Evolutionary conservation across 2,329 filamentous ascomycete genomes (phyloP).

Genomic region (Diaporthe capsici): DNA sequence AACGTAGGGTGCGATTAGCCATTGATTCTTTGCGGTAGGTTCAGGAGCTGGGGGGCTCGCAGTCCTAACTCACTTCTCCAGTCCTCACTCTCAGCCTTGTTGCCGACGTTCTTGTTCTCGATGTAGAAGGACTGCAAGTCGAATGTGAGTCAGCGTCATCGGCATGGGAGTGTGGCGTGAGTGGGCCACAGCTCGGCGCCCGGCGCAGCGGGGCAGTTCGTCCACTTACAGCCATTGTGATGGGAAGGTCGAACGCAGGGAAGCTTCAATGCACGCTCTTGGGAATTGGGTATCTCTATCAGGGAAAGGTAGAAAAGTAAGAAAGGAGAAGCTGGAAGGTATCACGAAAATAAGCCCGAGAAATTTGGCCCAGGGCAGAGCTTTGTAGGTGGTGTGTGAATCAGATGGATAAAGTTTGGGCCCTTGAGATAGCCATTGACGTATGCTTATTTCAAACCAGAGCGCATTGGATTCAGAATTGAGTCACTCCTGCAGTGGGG

Average conservation of each 20-base stretch:
- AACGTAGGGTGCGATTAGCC: slow-evolving; percentile 45
- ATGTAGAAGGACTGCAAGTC: slow-evolving; percentile 74
- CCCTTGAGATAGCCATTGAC: slow-evolving; percentile 33
- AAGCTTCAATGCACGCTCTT: slow-evolving; percentile 25
- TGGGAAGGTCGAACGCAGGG: slow-evolving; percentile 24
- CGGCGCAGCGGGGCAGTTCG: slow-evolving; percentile 3
- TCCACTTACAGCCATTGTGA: slow-evolving; percentile 54
- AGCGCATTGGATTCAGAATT: slow-evolving; percentile 17
- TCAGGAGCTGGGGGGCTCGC: slow-evolving; percentile 34
- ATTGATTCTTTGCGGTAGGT: slow-evolving; percentile 14
- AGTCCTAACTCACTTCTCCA: slow-evolving; percentile 78
- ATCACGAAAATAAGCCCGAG: neutral
- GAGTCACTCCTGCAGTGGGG: slow-evolving; percentile 18
- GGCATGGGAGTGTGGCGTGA: neutral
- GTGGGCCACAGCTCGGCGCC: slow-evolving; percentile 22
- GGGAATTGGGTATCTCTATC: slow-evolving; percentile 10
- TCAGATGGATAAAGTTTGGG: slow-evolving; percentile 30
- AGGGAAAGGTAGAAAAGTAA: neutral
- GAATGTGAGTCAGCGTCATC: slow-evolving; percentile 46
- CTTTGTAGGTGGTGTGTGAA: slow-evolving; percentile 33
- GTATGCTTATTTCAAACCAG: slow-evolving; percentile 39
- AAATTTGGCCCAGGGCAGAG: slow-evolving; percentile 6
- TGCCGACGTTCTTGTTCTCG: slow-evolving; percentile 83
- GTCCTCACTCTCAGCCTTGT: slow-evolving; percentile 81
- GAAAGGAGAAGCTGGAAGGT: neutral